Conservation (phyloP, 768 basidiomycete species). For the Grammothele lineata region DNA sequence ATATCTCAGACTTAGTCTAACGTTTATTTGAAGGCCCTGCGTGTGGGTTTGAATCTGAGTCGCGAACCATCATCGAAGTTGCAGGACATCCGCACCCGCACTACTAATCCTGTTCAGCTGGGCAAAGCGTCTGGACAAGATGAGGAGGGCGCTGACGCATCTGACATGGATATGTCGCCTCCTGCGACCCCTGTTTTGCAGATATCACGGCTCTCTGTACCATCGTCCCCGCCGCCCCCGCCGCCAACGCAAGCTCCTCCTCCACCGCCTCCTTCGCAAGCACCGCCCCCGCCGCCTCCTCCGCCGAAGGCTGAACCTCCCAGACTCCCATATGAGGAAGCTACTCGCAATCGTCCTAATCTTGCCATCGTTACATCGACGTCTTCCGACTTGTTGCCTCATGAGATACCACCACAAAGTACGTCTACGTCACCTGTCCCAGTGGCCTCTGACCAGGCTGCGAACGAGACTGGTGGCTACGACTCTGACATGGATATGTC, state of each 20-base stretch:
- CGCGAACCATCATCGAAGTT: too few relatives aligned
- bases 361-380: slow-evolving; percentile 8
- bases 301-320: too few relatives aligned
- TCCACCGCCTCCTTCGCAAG: too few relatives aligned
- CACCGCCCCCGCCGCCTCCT: too few relatives aligned
- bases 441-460: neutral
- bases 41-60: too few relatives aligned
- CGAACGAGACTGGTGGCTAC: slow-evolving; percentile 6
- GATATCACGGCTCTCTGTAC: neutral
- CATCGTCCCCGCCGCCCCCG: neutral
- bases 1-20: too few relatives aligned
- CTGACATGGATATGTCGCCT: slow-evolving; percentile 18
- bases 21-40: too few relatives aligned
- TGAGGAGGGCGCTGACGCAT: too few relatives aligned
- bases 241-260: neutral
- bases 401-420: neutral
- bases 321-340: too few relatives aligned
- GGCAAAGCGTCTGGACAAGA: too few relatives aligned
- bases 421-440: slow-evolving; percentile 1
- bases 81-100: too few relatives aligned
- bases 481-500: slow-evolving; percentile 16
- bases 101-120: too few relatives aligned
- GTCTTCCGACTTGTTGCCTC: slow-evolving; percentile 1
- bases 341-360: slow-evolving; percentile 3
- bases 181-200: slow-evolving; percentile 8